Evolutionary conservation across 495 filamentous ascomycete species (phyloP), one percentile per base, ranked within the genome.

Genomic region (Poronia punctata): DNA sequence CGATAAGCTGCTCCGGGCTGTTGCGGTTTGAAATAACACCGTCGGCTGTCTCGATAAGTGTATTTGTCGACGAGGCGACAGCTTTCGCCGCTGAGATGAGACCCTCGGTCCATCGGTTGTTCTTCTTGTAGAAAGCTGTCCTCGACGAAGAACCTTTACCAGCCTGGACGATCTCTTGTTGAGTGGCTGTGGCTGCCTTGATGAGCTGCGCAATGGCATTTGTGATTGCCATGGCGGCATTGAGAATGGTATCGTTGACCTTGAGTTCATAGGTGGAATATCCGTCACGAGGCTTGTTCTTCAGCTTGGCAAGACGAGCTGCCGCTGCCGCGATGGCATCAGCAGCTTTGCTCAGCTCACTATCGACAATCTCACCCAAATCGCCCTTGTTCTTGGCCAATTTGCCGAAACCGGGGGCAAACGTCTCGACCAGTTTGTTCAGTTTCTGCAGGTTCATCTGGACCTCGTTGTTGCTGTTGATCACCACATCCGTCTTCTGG

Each of bases 51-150:
- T 97, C 93, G 50, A 97, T 98, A 45, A 98, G 72, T 23, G 79
- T 92, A 67, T 95, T 96, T 29, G 93, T 98, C 0, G 85, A 89
- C 3, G 69, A 59, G 9, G 92, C 92, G 5, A 98, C 93, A 1
- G 92, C 92, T 67, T 97, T 97, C 35, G 92, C 92, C 4, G 92
- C 92, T 23, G 86, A 93, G 60, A 98, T 95, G 31, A 98, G 75
- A 33, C 92, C 92, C 57, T 98, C 93, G 0, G 92, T 97, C 92
- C 92, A 98, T 27, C 92, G 80, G 61, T 78, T 78, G 72, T 96
- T 93, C 69, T 95, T 95, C 76, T 98, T 98, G 80, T 98, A 98
- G 71, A 97, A 98, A 24, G 88, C 86, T n/a, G 90, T 89, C 17
- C 79, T 75, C 26, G 88, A 92, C 25, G 86, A 84, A 39, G 79